Conservation (phyloP, 352 stramenopile genomes). For the Phytophthora tubulina region DNA sequence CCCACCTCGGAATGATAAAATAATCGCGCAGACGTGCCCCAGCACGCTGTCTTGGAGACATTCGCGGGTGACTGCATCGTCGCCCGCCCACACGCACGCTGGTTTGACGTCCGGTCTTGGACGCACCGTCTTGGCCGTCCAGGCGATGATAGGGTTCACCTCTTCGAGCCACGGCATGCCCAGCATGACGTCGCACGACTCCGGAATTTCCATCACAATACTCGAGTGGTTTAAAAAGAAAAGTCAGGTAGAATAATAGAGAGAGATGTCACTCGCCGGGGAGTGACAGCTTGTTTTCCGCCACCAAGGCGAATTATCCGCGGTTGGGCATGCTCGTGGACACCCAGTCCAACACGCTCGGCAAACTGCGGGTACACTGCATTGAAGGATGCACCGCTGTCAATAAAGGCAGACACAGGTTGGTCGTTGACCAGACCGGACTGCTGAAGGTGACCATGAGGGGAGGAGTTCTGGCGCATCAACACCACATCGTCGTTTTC, state of each 20-base stretch:
- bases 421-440: background rate
- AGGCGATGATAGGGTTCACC: constrained; percentile 15
- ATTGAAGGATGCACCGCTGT: constrained; percentile 1
- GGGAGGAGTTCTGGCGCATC: background rate
- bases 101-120: constrained; percentile 6
- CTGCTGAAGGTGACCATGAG: background rate
- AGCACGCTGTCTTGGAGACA: constrained; percentile 1
- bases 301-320: constrained; percentile 1
- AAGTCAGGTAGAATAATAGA: constrained; percentile 9
- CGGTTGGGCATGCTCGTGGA: background rate
- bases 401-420: background rate
- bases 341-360: background rate
- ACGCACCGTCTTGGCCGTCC: background rate
- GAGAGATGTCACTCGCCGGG: background rate
- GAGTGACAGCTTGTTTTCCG: constrained; percentile 7
- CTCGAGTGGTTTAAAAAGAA: constrained; percentile 7
- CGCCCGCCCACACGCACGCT: background rate
- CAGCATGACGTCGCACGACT: constrained; percentile 12
- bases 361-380: background rate
- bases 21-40: background rate
- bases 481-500: background rate
- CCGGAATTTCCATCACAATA: constrained; percentile 26
- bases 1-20: background rate
- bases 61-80: background rate
- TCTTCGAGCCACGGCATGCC: constrained; percentile 23